These are phyloP conservation scores for Suhomyces wounanorum DNA, from an alignment of 1,139 yeast species.

Conservation along the genomic window DNA sequence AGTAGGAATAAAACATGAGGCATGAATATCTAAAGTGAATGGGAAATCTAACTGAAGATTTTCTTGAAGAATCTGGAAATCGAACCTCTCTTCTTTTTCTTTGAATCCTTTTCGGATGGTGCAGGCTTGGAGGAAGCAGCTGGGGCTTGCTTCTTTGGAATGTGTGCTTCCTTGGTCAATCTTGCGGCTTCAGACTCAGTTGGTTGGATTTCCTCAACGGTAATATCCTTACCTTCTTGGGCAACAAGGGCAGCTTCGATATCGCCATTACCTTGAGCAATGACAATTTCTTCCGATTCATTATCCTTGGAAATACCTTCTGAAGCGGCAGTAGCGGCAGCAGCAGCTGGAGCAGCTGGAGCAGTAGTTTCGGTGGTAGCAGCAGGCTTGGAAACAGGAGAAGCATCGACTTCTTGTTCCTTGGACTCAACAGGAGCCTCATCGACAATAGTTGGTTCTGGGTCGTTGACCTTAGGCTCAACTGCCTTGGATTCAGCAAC, in stretches of 20 bases:
- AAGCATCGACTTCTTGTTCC: conserved; percentile 14
- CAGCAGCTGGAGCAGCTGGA: conserved; percentile 11
- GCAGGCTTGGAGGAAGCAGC: conserved; percentile 1
- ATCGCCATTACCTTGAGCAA: conserved; percentile 41
- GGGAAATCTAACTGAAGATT: conserved; percentile 29
- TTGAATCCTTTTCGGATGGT: conserved; percentile 6
- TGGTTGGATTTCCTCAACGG: conserved; percentile 48
- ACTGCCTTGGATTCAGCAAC: not conserved
- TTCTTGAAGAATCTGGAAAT: conserved; percentile 48
- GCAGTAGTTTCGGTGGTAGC: conserved; percentile 10
- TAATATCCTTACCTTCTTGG: conserved; percentile 40
- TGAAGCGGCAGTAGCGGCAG: conserved; percentile 14
- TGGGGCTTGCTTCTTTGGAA: conserved; percentile 13
- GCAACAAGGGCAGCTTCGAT: conserved; percentile 42
- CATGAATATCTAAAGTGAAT: conserved; percentile 7
- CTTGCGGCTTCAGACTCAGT: conserved; percentile 39
- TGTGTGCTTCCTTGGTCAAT: conserved; percentile 35
- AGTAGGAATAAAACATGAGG: conserved; percentile 10
- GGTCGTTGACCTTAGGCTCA: conserved; percentile 17
- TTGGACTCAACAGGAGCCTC: conserved; percentile 5
- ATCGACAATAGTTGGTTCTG: conserved; percentile 11
- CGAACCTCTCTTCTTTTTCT: conserved; percentile 48
- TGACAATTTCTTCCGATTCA: conserved; percentile 33
- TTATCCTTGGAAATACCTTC: conserved; percentile 4
- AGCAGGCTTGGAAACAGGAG: conserved; percentile 20